These are phyloP conservation scores for Pichia sp. DNA, from an alignment of 1,139 yeast species.

Conservation along the genomic window DNA sequence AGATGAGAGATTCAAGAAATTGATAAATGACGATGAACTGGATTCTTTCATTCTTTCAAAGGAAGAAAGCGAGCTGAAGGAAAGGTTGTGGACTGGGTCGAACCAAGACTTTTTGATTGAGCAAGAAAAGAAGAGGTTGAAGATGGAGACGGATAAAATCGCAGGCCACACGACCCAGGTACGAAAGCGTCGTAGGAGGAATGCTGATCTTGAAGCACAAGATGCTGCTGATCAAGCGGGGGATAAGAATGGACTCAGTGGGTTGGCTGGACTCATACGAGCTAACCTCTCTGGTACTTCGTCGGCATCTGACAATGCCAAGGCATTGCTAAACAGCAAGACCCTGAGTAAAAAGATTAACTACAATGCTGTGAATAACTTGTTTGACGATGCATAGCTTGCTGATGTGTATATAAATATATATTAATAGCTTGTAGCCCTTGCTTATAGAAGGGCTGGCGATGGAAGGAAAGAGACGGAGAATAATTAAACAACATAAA, in stretches of 20 bases:
- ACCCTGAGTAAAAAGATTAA: constrained; percentile 83
- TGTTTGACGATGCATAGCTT: constrained; percentile 42
- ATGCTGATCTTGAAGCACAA: constrained; percentile 21
- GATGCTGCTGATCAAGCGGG: constrained; percentile 23
- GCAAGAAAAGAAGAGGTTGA: constrained; percentile 79
- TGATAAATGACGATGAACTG: constrained; percentile 75
- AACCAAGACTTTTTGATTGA: constrained; percentile 82
- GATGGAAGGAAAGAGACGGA: neutral
- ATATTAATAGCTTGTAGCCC: neutral
- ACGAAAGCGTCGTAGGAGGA: constrained; percentile 39
- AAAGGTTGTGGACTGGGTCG: constrained; percentile 80
- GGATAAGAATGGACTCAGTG: constrained; percentile 10
- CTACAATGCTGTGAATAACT: constrained; percentile 67
- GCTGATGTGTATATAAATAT: neutral
- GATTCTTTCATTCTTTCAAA: constrained; percentile 54
- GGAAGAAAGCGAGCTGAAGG: constrained; percentile 66
- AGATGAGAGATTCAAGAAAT: constrained; percentile 56
- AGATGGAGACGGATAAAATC: constrained; percentile 79
- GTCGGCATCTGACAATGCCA: constrained; percentile 71
- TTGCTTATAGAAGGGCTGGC: neutral
- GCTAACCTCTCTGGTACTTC: constrained; percentile 43
- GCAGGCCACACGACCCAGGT: constrained; percentile 67
- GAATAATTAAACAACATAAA: neutral
- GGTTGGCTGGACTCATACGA: constrained; percentile 35
- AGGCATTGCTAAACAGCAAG: constrained; percentile 62